Base-by-base conservation (phyloP, 78 protist genomes). In the Emiliania huxleyi region DNA sequence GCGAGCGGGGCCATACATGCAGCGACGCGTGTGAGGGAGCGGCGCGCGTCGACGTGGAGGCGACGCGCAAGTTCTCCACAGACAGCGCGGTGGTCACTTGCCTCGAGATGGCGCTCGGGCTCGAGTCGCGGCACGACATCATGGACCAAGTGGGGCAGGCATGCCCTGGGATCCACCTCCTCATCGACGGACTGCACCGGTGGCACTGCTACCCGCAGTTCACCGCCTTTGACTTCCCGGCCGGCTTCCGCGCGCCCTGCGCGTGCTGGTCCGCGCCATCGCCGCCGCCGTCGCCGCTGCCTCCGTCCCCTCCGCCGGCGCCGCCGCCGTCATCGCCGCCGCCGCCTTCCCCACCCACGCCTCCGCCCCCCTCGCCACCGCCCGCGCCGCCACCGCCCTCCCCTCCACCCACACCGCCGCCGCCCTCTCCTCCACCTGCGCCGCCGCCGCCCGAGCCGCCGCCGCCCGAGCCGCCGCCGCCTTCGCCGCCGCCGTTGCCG, bases 181-280 rank as follows among this genome's bases (percentile, higher is more conserved):
- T 62, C 75, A 62, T 62, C 75, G 11, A 8, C 5, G 75, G 23
- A 3, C 75, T 62, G 37, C 29, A 62, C 29, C 75, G 75, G 29
- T 62, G 75, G 75, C 75, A 62, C 75, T 62, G 75, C 75, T 62
- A 62, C 75, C 75, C 75, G 75, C 75, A 62, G 75, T 62, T 62
- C 75, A 62, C 75, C 37, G 29, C 75, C 23, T 21, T 62, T 15
- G 33, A 62, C 75, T 62, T 62, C 75, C 75, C 75, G 23, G 37
- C 23, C 33, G 75, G 75, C 11, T 62, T 62, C 33, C 75, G 75
- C 75, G 75, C 75, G 37, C 75, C 75, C 8, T 62, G 75, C 23
- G n/a, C 11, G 37, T 62, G 75, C 75, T 62, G 23, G n/a, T 5
- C 75, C 33, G 75, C 75, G 75, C 75, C 75, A 5, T 62, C 75